These are phyloP conservation scores for Thalassiosira exigua DNA, from an alignment of 352 stramenopile genomes.

Conservation along the genomic window DNA sequence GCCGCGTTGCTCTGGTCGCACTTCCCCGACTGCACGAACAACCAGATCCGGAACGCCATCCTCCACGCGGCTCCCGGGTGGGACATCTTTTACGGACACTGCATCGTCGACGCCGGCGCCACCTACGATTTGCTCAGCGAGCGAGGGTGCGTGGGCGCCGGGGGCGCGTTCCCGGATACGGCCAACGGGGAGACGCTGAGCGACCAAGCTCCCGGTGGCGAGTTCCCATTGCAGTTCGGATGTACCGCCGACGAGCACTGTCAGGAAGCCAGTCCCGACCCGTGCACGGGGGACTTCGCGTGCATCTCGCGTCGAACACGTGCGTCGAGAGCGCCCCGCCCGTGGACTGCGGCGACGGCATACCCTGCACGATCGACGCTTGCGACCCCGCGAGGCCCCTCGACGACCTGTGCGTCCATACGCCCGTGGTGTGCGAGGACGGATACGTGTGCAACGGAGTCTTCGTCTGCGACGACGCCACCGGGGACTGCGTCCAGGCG, in stretches of 20 bases:
- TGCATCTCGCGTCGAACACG: conserved; percentile 2
- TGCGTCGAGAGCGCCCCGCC: background rate
- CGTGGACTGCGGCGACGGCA: conserved; percentile 1
- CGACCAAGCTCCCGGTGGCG: conserved; percentile 4
- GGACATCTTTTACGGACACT: conserved; percentile 44
- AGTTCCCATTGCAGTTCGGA: background rate
- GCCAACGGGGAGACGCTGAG: background rate
- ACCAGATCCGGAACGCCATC: conserved; percentile 48
- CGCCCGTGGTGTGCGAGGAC: conserved; percentile 10
- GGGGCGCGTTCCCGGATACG: conserved; percentile 16
- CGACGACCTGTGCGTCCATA: conserved; percentile 8
- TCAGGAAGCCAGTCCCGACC: background rate
- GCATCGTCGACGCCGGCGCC: conserved; percentile 41
- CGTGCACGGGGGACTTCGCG: background rate
- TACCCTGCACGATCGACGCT: conserved; percentile 6
- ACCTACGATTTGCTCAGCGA: conserved; percentile 49
- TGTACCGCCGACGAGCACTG: conserved; percentile 7
- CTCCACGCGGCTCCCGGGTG: conserved; percentile 22
- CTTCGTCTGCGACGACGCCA: background rate
- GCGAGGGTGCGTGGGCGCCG: conserved; percentile 45
- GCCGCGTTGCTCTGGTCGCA: conserved; percentile 58
- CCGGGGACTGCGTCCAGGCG: no score
- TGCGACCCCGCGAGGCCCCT: background rate
- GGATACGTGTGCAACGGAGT: conserved; percentile 13
- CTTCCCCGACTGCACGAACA: conserved; percentile 62